Evolutionary conservation across 768 basidiomycete species (phyloP), one percentile per base, ranked within the genome.

Genomic region (Lactarius psammicola): DNA sequence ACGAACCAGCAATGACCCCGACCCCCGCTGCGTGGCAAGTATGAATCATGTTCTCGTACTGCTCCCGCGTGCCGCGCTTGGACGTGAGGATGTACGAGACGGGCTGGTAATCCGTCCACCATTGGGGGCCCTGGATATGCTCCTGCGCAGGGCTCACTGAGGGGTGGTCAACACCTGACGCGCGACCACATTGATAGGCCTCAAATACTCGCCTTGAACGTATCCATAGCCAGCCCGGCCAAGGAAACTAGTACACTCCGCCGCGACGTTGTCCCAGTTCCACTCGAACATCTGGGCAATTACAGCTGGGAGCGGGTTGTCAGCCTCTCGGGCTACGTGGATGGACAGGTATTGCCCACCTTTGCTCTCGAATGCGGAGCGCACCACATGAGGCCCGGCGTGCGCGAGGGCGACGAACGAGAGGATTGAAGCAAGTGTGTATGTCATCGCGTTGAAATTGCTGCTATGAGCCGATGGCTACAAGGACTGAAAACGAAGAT

Each of bases 31-130:
- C 67, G 58, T 79, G 76, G 68, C 80, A 80, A 11, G 78, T 72
- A 9, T 68, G 56, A 51, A 80, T 72, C 79, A 81, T 81, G 56
- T 73, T 74, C 28, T 74, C 66, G 67, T 74, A 88, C 66, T 88
- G 85, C 4, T 73, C 65, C 15, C 85, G 80, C 67, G 83, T 78
- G 5, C 88, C 88, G 1, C 86, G 84, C 73, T 89, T 89, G 0
- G 86, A 87, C 2, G 80, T 85, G 58, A 89, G 72, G 15, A 64
- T 87, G 72, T 89, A 88, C 1, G 87, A 88, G 0, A 87, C 86
- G 8, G 85, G 83, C 69, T 83, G 88, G 70, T 90, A 89, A 71
- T 88, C 87, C 1, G 87, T 89, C 87, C 87, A 89, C 88, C 88
- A 89, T 71, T 87, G 80, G 2, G 76, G 17, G 2, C 87, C 87